A percentile compares a stretch with the other conserved stretches of the same genome.
These are phyloP conservation scores for Parietaria judaica DNA, from an alignment of 306 rosid species.

Conservation along the genomic window DNA sequence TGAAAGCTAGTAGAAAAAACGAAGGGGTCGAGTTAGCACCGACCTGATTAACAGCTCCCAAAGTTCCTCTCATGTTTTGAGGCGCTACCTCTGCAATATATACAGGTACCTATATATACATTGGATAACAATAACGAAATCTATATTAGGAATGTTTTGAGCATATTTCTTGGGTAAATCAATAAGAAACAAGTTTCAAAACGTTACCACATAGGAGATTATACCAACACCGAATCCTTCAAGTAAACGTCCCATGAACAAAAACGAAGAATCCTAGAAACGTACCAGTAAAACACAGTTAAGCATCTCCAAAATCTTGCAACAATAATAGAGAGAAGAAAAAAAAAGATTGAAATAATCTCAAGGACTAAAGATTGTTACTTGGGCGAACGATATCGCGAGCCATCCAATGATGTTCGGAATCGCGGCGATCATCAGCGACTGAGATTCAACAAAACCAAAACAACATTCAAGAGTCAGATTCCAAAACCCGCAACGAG, in stretches of 20 bases:
- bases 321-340: background rate
- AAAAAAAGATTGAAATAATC: background rate
- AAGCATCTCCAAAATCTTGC: background rate
- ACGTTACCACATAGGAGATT: conserved; percentile 73
- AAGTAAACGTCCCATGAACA: conserved; percentile 74
- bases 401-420: conserved; percentile 76
- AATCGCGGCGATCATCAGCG: conserved; percentile 62
- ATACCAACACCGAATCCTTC: conserved; percentile 97
- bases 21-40: conserved; percentile 2
- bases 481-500: no score
- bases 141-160: conserved; percentile 8
- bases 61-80: conserved; percentile 70
- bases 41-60: conserved; percentile 90
- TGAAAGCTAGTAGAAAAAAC: background rate
- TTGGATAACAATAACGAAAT: conserved; percentile 14
- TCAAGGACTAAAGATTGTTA: conserved; percentile 8
- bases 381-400: conserved; percentile 60
- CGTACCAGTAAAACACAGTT: background rate
- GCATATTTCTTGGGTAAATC: background rate
- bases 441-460: conserved; percentile 36
- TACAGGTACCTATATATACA: conserved; percentile 59
- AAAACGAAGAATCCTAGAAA: conserved; percentile 60
- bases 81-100: conserved; percentile 89
- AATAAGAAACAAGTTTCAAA: background rate
- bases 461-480: background rate